Percentiles rank a stretch among this genome's conserved stretches.
Evolutionary conservation across 768 basidiomycete species (phyloP).

Genomic region (Favolaschia claudopus): DNA sequence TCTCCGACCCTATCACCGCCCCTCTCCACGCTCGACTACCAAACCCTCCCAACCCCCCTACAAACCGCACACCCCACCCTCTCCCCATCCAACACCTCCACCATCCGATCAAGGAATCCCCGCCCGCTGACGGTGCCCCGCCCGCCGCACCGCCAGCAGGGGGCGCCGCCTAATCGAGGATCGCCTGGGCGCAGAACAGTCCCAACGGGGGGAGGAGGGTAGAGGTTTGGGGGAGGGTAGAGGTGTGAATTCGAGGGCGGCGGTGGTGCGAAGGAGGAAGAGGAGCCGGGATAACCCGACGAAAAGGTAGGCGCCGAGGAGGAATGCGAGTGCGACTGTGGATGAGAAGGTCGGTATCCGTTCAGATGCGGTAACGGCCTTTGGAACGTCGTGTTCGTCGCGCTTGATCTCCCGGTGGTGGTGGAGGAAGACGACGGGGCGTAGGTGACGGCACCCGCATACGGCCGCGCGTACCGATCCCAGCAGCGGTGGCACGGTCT

Average conservation of each 20-base stretch:
- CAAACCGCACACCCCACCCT: slow-evolving; percentile 62
- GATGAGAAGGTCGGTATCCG: too few relatives aligned
- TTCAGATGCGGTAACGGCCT: slow-evolving; percentile 48
- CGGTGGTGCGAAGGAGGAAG: too few relatives aligned
- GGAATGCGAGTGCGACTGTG: too few relatives aligned
- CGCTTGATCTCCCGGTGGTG: too few relatives aligned
- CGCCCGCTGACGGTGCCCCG: slow-evolving; percentile 58
- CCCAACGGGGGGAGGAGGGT: neutral
- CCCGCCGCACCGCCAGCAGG: slow-evolving; percentile 75
- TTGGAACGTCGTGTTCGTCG: slow-evolving; percentile 44
- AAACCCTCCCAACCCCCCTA: slow-evolving; percentile 69
- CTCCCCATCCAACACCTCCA: too few relatives aligned
- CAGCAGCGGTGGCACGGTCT: too few relatives aligned
- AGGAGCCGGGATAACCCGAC: too few relatives aligned
- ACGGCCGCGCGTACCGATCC: slow-evolving; percentile 70
- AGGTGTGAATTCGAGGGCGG: too few relatives aligned
- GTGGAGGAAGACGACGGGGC: slow-evolving; percentile 50
- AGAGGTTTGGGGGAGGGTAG: neutral
- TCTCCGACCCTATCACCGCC: too few relatives aligned
- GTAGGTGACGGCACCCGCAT: slow-evolving; percentile 66
- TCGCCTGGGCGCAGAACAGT: slow-evolving; percentile 70
- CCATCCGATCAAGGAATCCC: too few relatives aligned
- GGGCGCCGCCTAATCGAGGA: slow-evolving; percentile 68
- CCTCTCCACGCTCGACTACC: too few relatives aligned
- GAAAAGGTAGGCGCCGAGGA: too few relatives aligned